Evolutionary conservation across 495 filamentous ascomycete species (phyloP).

Genomic region (Talaromyces nanjingensis): DNA sequence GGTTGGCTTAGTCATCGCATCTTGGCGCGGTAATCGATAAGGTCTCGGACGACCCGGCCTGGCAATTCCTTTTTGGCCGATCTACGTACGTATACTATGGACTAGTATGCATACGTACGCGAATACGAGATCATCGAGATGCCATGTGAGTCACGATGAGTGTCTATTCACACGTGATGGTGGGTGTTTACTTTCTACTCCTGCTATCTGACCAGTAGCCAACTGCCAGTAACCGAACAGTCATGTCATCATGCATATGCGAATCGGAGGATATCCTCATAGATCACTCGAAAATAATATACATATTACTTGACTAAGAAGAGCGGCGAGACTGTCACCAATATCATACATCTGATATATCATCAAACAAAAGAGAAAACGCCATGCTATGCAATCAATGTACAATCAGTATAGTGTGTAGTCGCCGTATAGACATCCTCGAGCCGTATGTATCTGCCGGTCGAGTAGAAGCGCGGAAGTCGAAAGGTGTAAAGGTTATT

Average conservation of each 20-base stretch:
- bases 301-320: neutral
- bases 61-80: too few relatives aligned
- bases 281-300: neutral
- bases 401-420: neutral
- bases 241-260: neutral
- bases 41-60: neutral
- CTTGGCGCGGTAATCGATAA: neutral
- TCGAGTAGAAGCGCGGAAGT: neutral
- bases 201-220: too few relatives aligned
- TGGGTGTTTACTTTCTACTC: too few relatives aligned
- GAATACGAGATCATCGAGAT: too few relatives aligned
- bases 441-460: neutral
- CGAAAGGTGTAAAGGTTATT: neutral
- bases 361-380: slow-evolving; percentile 12
- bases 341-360: neutral
- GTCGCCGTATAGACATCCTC: neutral
- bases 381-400: slow-evolving; percentile 19
- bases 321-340: slow-evolving; percentile 3
- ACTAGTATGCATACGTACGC: too few relatives aligned
- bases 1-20: neutral
- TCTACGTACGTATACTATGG: too few relatives aligned
- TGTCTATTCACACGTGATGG: too few relatives aligned
- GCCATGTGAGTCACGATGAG: too few relatives aligned
- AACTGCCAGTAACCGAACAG: too few relatives aligned
- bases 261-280: neutral